Evolutionary conservation across 2,329 filamentous ascomycete species (phyloP).

Genomic region (Stachybotrys chartarum): DNA sequence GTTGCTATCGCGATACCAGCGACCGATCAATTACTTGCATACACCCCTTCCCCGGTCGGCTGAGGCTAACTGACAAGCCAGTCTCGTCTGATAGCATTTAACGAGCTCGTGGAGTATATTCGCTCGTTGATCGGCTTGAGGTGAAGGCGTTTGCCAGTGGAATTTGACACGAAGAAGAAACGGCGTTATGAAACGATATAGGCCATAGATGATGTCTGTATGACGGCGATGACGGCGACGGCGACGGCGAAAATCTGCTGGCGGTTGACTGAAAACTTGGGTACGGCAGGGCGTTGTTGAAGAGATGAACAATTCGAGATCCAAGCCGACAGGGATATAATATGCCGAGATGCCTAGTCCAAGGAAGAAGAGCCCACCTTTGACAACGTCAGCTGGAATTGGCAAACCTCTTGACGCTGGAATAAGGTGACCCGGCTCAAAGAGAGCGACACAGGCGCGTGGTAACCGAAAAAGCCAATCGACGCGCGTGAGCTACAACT

Average conservation of each 20-base stretch:
- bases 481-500: neutral
- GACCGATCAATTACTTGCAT: neutral
- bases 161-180: neutral
- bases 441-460: neutral
- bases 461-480: neutral
- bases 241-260: neutral
- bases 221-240: neutral
- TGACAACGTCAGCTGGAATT: neutral
- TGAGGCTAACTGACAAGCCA: conserved; percentile 8
- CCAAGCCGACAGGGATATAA: neutral
- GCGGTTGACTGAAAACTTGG: neutral
- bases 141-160: neutral
- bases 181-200: neutral
- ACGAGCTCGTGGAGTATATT: conserved; percentile 2
- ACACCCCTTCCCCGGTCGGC: conserved; percentile 9
- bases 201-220: neutral
- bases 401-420: neutral
- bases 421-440: neutral
- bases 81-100: conserved; percentile 12
- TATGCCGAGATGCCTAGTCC: neutral
- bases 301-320: neutral
- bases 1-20: conserved; percentile 4
- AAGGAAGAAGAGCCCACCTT: too few species aligned
- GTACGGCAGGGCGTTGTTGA: neutral
- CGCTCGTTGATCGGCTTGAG: neutral